Percentiles rank a stretch among this genome's conserved stretches.
Evolutionary conservation across 805 yeast species (phyloP).

Genomic region (Kodamaea neixiangensis): DNA sequence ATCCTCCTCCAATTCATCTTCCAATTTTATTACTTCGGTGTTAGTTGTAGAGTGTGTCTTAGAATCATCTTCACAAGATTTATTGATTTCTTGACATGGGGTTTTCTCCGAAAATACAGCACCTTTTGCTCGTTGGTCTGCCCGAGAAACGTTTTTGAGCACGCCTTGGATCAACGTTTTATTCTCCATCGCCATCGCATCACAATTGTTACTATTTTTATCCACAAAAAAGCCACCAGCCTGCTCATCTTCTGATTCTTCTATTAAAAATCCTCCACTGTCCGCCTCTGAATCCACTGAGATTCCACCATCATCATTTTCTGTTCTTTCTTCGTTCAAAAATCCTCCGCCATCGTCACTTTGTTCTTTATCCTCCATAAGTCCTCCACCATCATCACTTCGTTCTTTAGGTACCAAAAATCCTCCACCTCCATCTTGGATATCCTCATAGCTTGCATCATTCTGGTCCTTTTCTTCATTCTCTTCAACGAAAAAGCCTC

Average conservation of each 20-base stretch:
- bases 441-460: constrained; percentile 12
- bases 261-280: not conserved
- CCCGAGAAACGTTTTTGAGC: no score
- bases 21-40: no score
- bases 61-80: no score
- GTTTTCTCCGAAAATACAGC: no score
- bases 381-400: constrained; percentile 6
- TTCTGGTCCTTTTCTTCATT: constrained; percentile 13
- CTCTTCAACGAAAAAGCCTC: constrained; percentile 25
- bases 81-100: no score
- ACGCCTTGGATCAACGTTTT: not conserved
- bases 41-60: no score
- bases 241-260: not conserved
- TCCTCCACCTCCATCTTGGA: constrained; percentile 20
- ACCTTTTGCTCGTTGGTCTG: no score
- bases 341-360: constrained; percentile 18
- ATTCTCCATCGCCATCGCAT: not conserved
- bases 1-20: no score
- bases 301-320: constrained; percentile 10
- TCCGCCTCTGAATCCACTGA: constrained; percentile 10
- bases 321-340: constrained; percentile 9
- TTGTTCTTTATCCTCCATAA: not conserved
- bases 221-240: constrained; percentile 4
- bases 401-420: constrained; percentile 16
- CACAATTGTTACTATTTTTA: not conserved